Conservation (phyloP, 2,329 filamentous ascomycete species). For the Chaetomium sp. region DNA sequence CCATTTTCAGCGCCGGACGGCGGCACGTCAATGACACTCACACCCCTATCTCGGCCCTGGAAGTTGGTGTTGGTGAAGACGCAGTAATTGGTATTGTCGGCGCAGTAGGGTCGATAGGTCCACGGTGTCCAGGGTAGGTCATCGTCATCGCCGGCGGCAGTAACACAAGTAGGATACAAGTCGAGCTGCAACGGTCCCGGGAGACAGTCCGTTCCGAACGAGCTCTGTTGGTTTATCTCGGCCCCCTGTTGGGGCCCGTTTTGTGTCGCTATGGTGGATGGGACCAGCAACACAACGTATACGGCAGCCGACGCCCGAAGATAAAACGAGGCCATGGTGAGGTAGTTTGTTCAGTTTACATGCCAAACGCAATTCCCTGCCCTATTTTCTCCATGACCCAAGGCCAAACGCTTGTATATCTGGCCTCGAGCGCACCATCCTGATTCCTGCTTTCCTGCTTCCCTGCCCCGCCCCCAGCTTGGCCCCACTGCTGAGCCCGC, state of each 20-base stretch:
- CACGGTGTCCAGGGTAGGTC: conserved; percentile 32
- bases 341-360: not conserved
- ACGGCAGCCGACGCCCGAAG: not conserved
- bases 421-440: conserved; percentile 1
- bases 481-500: conserved; percentile 13
- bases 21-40: conserved; percentile 20
- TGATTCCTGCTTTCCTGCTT: not conserved
- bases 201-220: conserved; percentile 7
- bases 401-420: conserved; percentile 1
- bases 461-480: not conserved
- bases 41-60: conserved; percentile 16
- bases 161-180: not conserved
- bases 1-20: conserved; percentile 3
- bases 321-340: not conserved
- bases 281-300: not conserved
- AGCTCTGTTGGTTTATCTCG: not conserved
- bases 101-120: conserved; percentile 37
- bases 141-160: not conserved
- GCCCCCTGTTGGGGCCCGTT: not conserved
- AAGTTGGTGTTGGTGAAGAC: conserved; percentile 34
- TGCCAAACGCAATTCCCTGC: not conserved
- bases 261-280: not conserved
- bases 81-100: conserved; percentile 32
- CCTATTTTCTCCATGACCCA: no score
- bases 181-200: conserved; percentile 13